These are phyloP conservation scores for Podosphaera fusca DNA, from an alignment of 2,329 filamentous ascomycete genomes.

Conservation along the genomic window DNA sequence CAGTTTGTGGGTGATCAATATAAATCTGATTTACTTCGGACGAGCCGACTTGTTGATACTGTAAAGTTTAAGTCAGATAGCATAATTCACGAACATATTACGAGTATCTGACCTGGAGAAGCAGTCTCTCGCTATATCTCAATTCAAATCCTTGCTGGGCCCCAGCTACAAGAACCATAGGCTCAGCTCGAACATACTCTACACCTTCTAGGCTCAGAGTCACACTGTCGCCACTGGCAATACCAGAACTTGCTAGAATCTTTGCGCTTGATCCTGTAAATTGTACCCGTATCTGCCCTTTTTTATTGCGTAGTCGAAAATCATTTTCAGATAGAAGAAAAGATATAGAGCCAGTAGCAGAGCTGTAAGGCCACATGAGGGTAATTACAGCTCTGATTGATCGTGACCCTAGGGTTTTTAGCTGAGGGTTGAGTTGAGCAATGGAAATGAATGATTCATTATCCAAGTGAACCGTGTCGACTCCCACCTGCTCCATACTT, in stretches of 20 bases:
- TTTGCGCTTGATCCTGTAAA: slow-evolving; percentile 51
- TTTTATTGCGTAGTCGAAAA: slow-evolving; percentile 51
- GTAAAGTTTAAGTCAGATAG: slow-evolving; percentile 10
- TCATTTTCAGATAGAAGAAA: slow-evolving; percentile 71
- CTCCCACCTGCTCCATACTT: slow-evolving; percentile 8
- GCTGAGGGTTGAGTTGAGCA: slow-evolving; percentile 27
- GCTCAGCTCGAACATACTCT: slow-evolving; percentile 25
- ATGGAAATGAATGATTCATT: slow-evolving; percentile 25
- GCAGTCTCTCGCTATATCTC: slow-evolving; percentile 27
- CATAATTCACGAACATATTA: background rate
- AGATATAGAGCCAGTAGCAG: slow-evolving; percentile 46
- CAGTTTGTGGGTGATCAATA: slow-evolving; percentile 23
- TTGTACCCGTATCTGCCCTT: slow-evolving; percentile 60
- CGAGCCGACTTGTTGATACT: slow-evolving; percentile 25
- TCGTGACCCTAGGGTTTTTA: slow-evolving; percentile 20
- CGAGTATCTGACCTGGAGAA: slow-evolving; percentile 20
- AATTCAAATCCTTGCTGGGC: slow-evolving; percentile 35
- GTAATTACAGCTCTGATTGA: slow-evolving; percentile 51
- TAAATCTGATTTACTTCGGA: slow-evolving; percentile 26
- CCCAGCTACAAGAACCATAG: slow-evolving; percentile 24
- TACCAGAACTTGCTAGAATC: slow-evolving; percentile 37
- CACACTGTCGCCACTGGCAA: slow-evolving; percentile 62
- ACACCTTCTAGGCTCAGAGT: slow-evolving; percentile 45
- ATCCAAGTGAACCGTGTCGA: slow-evolving; percentile 4
- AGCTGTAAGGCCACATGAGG: slow-evolving; percentile 79